Evolutionary conservation across 192 early-diverging fungal species (phyloP).

Genomic region (Pilobolus umbonatus): DNA sequence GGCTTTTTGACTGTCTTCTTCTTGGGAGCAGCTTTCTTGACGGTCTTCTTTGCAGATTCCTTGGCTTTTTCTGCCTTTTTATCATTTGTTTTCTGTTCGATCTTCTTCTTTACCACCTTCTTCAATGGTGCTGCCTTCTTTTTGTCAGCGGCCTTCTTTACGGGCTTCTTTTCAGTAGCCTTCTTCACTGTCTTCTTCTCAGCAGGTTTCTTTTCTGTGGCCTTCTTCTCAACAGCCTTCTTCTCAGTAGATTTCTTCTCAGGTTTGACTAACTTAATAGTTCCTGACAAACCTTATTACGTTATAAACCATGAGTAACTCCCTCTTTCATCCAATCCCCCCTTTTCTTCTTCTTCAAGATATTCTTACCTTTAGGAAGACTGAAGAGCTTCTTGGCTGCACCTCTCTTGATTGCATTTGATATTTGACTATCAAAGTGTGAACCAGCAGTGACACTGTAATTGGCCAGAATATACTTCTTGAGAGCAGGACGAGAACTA

Average conservation of each 20-base stretch:
- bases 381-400: constrained; percentile 51
- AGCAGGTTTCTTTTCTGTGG: constrained; percentile 43
- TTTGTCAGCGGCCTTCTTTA: constrained; percentile 29
- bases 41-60: constrained; percentile 39
- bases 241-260: constrained; percentile 40
- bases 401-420: constrained; percentile 60
- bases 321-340: not conserved
- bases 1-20: constrained; percentile 36
- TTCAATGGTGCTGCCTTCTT: constrained; percentile 36
- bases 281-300: constrained; percentile 44
- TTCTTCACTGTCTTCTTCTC: constrained; percentile 16
- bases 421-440: constrained; percentile 53
- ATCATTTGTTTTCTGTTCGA: constrained; percentile 37
- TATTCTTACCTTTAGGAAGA: constrained; percentile 58
- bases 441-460: constrained; percentile 46
- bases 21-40: constrained; percentile 31
- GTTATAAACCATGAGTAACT: not conserved
- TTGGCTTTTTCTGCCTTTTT: constrained; percentile 22
- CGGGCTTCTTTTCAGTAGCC: constrained; percentile 29
- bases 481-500: constrained; percentile 65
- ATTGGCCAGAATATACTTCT: constrained; percentile 76
- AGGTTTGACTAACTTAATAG: constrained; percentile 60
- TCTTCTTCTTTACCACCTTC: constrained; percentile 33
- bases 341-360: not conserved
- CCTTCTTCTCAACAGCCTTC: constrained; percentile 31